phyloP scores from a whole-genome alignment of 805 yeast genomes.

The Barnettozyma salicaria region DNA sequence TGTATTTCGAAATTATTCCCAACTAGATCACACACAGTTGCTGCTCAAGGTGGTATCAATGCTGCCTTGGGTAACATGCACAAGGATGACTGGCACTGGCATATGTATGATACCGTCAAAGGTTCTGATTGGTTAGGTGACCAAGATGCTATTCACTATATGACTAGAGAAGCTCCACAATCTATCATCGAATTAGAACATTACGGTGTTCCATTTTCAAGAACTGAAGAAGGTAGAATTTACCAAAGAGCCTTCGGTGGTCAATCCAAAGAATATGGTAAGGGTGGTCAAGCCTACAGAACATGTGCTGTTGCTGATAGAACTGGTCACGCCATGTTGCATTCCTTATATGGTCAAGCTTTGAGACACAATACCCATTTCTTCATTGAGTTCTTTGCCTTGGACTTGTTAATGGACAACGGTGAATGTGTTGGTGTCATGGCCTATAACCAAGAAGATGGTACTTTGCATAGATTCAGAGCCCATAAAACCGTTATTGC shows the following conservation, averaged over 20 bases:
- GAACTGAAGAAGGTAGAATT: slow-evolving; percentile 94
- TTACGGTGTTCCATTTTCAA: slow-evolving; percentile 96
- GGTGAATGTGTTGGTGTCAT: slow-evolving; percentile 96
- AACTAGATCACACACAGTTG: slow-evolving; percentile 97
- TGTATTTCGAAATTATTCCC: slow-evolving; percentile 96
- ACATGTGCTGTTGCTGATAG: slow-evolving; percentile 99
- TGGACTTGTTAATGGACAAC: slow-evolving; percentile 89
- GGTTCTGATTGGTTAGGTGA: slow-evolving; percentile 99
- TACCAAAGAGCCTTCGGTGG: slow-evolving; percentile 99
- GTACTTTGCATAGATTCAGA: slow-evolving; percentile 95
- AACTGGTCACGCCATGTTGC: slow-evolving; percentile 96
- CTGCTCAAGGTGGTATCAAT: slow-evolving; percentile 99
- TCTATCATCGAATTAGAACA: slow-evolving; percentile 96
- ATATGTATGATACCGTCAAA: slow-evolving; percentile 98
- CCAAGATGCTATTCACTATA: slow-evolving; percentile 98
- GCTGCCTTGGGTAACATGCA: slow-evolving; percentile 99
- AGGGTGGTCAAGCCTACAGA: slow-evolving; percentile 99
- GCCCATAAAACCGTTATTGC: slow-evolving; percentile 96
- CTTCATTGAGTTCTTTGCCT: slow-evolving; percentile 94
- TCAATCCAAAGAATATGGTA: slow-evolving; percentile 90
- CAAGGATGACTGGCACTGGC: slow-evolving; percentile 99
- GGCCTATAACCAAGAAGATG: slow-evolving; percentile 98
- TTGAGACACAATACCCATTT: slow-evolving; percentile 95
- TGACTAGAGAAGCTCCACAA: slow-evolving; percentile 97
- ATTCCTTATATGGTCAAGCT: slow-evolving; percentile 93